A percentile compares a stretch with the other conserved stretches of the same genome.
Evolutionary conservation across 208 protist genomes (phyloP).

Genomic region (Leishmania turanica): DNA sequence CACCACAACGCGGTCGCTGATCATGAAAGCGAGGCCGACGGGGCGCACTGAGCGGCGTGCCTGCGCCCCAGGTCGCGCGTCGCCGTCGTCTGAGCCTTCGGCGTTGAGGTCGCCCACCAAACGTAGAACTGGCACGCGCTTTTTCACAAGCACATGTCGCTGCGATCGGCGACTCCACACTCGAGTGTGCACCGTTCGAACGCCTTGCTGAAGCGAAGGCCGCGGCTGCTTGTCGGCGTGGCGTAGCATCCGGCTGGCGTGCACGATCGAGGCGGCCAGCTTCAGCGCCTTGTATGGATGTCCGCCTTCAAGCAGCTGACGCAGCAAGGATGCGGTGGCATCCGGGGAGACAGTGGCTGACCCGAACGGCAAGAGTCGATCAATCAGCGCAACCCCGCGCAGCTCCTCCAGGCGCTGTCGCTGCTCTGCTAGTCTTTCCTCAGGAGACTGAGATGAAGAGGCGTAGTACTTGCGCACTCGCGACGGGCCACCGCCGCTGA

Average conservation of each 20-base stretch:
- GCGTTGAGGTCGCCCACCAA: constrained; percentile 29
- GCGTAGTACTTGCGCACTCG: constrained; percentile 27
- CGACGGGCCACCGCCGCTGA: neutral
- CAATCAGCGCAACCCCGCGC: constrained; percentile 33
- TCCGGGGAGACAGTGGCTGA: constrained; percentile 40
- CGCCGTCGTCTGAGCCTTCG: neutral
- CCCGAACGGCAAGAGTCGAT: constrained; percentile 52
- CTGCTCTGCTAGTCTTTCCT: neutral
- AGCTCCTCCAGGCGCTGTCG: constrained; percentile 16
- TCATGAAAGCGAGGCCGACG: constrained; percentile 34
- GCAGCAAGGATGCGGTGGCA: constrained; percentile 44
- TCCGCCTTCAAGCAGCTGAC: constrained; percentile 41
- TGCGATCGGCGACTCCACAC: constrained; percentile 36
- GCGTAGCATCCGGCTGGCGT: constrained; percentile 50
- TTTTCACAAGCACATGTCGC: constrained; percentile 42
- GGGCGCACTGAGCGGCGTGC: constrained; percentile 26
- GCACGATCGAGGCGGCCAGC: constrained; percentile 46
- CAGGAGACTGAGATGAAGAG: neutral
- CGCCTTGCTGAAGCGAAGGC: constrained; percentile 37
- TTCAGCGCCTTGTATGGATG: constrained; percentile 52
- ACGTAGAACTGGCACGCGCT: constrained; percentile 48
- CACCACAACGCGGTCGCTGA: constrained; percentile 35
- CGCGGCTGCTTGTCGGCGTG: constrained; percentile 47
- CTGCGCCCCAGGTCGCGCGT: constrained; percentile 1
- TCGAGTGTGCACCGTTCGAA: constrained; percentile 48